Percentiles rank a stretch among this genome's conserved stretches.
Conservation (phyloP, 352 stramenopile species). For the Pythium phragmitis region DNA sequence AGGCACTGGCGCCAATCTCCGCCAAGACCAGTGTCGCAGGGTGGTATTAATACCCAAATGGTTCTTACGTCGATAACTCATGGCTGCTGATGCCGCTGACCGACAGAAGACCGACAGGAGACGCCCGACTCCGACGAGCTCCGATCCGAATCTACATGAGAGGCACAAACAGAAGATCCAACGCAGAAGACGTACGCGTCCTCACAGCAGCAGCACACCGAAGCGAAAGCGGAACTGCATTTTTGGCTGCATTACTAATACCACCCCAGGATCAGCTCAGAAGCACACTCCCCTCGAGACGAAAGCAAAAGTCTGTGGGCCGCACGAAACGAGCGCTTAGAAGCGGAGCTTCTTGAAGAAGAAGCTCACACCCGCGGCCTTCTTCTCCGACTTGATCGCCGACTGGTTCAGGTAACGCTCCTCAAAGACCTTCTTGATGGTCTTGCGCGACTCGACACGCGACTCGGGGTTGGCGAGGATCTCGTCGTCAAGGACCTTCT, state of each 20-base stretch:
- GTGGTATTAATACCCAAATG: too few species aligned
- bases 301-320: conserved; percentile 18
- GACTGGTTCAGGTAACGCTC: conserved; percentile 96
- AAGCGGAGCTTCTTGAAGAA: conserved; percentile 99
- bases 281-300: conserved; percentile 25
- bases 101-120: too few species aligned
- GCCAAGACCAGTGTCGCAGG: background rate
- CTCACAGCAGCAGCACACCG: conserved; percentile 3
- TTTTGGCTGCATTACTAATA: conserved; percentile 37
- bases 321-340: conserved; percentile 68
- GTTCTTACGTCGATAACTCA: too few species aligned
- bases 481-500: conserved; percentile 96
- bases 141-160: too few species aligned
- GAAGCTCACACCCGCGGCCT: conserved; percentile 96
- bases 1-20: background rate
- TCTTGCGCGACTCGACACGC: conserved; percentile 95
- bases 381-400: conserved; percentile 97
- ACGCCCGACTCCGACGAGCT: too few species aligned
- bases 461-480: conserved; percentile 81
- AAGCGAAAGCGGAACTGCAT: conserved; percentile 32
- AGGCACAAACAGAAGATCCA: background rate
- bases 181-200: background rate
- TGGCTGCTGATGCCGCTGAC: too few species aligned
- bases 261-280: conserved; percentile 29
- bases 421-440: conserved; percentile 99